Conservation (phyloP, 768 basidiomycete genomes). For the Termitomyces sp. region DNA sequence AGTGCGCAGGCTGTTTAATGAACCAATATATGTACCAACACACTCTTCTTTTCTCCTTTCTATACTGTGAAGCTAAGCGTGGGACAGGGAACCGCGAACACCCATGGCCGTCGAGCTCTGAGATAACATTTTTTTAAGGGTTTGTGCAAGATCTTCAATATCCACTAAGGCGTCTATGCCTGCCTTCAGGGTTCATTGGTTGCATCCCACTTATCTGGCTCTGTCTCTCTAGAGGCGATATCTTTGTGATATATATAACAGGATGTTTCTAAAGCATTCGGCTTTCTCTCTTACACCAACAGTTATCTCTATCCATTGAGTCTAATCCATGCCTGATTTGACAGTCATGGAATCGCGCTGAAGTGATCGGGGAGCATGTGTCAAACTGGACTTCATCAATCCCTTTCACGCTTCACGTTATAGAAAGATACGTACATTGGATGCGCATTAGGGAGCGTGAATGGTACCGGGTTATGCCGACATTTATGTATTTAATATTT, state of each 20-base stretch:
- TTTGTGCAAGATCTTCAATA: not conserved
- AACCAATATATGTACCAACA: not conserved
- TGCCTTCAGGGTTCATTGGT: not conserved
- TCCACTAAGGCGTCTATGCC: not conserved
- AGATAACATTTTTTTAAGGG: not conserved
- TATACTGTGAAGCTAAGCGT: not conserved
- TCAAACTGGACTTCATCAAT: not conserved
- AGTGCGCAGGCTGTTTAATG: not conserved
- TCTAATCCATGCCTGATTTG: no score
- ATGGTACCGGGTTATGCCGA: no score
- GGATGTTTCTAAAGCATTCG: no score
- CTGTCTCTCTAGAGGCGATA: not conserved
- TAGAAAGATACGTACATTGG: not conserved
- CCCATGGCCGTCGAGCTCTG: no score
- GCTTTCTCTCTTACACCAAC: no score
- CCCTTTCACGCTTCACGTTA: not conserved
- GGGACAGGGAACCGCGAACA: no score
- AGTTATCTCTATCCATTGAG: no score
- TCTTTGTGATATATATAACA: not conserved
- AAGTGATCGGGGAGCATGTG: no score
- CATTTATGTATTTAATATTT: no score
- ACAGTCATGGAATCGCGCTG: no score
- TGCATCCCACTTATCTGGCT: not conserved
- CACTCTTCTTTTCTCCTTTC: not conserved
- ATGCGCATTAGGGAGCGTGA: no score